Base-by-base conservation (phyloP, 345 rosid genomes). In the Populus pruinosa region DNA sequence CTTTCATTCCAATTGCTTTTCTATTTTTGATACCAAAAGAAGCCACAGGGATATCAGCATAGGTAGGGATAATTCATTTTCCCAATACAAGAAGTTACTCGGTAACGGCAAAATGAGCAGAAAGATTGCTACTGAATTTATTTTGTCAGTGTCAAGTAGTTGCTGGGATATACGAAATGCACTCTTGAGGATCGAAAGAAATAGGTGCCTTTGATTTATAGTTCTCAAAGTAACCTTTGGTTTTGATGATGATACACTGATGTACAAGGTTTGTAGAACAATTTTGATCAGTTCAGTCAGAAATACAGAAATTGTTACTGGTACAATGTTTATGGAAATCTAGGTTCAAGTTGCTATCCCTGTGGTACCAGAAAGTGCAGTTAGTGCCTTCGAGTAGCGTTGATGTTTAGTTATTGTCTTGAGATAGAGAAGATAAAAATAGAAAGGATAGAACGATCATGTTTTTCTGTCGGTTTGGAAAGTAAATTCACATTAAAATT, bases 21-120 rank as follows among this genome's bases (percentile, higher is more conserved):
- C 86, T 96, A 44, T 93, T 89, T 79, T 78, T 96, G 88, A 93
- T 96, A 78, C 98, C 98, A 0, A 92, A 92, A 83, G 93, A 88
- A 74, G 99, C 97, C 72, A 91, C 98, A 29, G 99, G 98, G 76
- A 72, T 86, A 76, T 89, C 99, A 38, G 78, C 93, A 25, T 90
- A 87, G 80, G 17, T 13, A 21, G 69, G 23, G 10, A 29, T 35
- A 71, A 38, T 11, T 71, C 62, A 21, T 71, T 53, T 35, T 29
- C 64, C 21, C 75, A 49, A n/a, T 3, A 70, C 31, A 61, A 16
- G 63, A 56, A 21, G 14, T 21, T n/a, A 23, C n/a, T 53, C 10
- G 65, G 59, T 23, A 16, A 39, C 76, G 25, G 67, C 9, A 33
- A 33, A 62, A 8, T 29, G 44, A 44, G 16, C 25, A 33, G 41